Conservation (phyloP, 345 rosid genomes). For the Populus simonii region DNA sequence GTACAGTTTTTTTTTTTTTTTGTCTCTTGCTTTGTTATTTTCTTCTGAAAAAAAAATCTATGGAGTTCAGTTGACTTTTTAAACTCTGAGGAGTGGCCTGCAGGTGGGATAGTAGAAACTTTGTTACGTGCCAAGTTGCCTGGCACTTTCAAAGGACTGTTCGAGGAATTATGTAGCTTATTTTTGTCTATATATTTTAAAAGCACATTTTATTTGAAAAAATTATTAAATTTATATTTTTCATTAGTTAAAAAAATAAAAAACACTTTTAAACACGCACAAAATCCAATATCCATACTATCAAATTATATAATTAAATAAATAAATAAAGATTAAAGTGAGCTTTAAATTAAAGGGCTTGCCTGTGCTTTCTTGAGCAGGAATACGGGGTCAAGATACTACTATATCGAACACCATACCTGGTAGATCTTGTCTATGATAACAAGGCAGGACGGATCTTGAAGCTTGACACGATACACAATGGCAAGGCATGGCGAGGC, state of each 20-base stretch:
- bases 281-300: too few species aligned
- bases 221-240: too few species aligned
- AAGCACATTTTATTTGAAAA: too few species aligned
- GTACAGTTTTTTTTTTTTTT: too few species aligned
- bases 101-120: background rate
- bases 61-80: background rate
- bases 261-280: too few species aligned
- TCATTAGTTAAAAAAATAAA: too few species aligned
- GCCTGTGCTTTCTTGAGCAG: conserved; percentile 27
- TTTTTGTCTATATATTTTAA: too few species aligned
- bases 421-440: conserved; percentile 53
- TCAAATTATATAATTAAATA: too few species aligned
- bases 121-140: background rate
- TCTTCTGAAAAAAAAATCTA: background rate
- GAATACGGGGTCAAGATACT: conserved; percentile 56
- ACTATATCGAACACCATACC: conserved; percentile 55
- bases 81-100: background rate
- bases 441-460: conserved; percentile 48
- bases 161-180: too few species aligned
- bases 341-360: background rate
- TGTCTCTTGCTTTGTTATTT: background rate
- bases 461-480: conserved; percentile 66
- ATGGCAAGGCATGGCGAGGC: conserved; percentile 70
- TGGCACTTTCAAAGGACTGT: background rate
- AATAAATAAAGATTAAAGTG: too few species aligned